Conservation (phyloP, 768 basidiomycete genomes). For the Suillus decipiens region DNA sequence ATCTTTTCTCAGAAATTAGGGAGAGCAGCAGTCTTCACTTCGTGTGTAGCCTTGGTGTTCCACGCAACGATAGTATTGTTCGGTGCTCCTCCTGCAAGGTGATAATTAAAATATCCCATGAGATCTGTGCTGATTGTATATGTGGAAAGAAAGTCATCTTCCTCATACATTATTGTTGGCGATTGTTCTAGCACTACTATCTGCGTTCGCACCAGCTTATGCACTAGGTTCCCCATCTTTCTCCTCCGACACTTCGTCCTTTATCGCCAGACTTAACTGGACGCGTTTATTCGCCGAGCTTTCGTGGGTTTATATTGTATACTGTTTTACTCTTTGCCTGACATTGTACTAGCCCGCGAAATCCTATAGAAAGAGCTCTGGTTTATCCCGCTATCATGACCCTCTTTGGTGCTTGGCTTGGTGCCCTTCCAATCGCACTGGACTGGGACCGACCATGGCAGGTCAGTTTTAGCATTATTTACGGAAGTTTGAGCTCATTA, state of each 20-base stretch:
- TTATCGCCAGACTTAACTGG: conserved; percentile 70
- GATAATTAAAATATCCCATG: conserved; percentile 37
- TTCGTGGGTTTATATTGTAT: conserved; percentile 62
- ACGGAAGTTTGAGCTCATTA: neutral
- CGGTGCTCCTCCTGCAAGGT: conserved; percentile 74
- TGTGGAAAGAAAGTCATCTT: conserved; percentile 46
- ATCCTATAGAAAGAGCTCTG: conserved; percentile 73
- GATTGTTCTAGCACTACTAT: conserved; percentile 62
- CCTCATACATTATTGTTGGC: conserved; percentile 69
- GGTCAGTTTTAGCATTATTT: conserved; percentile 45
- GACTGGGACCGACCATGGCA: conserved; percentile 99
- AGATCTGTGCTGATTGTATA: neutral
- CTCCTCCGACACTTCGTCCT: conserved; percentile 37
- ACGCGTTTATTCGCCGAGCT: conserved; percentile 79
- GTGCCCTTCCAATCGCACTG: conserved; percentile 81
- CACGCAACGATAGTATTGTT: conserved; percentile 61
- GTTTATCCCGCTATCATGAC: conserved; percentile 80
- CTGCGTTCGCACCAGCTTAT: conserved; percentile 68
- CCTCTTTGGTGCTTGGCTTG: conserved; percentile 76
- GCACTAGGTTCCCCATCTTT: conserved; percentile 64
- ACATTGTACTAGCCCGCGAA: conserved; percentile 44
- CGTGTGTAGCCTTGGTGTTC: conserved; percentile 47
- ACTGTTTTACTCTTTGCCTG: neutral
- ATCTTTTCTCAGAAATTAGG: conserved; percentile 45
- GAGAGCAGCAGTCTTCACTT: conserved; percentile 55